These are phyloP conservation scores for Mucuna pruriens DNA, from an alignment of 306 rosid genomes.

Conservation along the genomic window DNA sequence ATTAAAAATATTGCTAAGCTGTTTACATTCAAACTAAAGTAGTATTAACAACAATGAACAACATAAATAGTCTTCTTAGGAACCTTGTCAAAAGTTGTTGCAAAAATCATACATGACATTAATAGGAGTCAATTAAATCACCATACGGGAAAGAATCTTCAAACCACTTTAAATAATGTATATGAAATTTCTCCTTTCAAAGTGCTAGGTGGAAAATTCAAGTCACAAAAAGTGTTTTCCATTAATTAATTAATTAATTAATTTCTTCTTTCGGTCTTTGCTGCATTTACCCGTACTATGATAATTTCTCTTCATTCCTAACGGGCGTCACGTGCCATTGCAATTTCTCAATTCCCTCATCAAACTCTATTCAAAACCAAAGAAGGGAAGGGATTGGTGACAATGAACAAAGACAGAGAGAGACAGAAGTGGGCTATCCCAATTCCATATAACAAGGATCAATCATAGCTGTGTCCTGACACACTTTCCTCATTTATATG, in stretches of 20 bases:
- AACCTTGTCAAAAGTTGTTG: neutral
- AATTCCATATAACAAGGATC: conserved; percentile 36
- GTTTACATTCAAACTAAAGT: neutral
- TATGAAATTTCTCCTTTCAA: conserved; percentile 18
- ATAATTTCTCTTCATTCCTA: conserved; percentile 43
- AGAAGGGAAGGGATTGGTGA: neutral
- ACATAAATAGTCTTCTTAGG: neutral
- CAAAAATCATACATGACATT: neutral
- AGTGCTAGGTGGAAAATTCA: conserved; percentile 41
- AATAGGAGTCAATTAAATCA: conserved; percentile 25
- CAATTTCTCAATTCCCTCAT: conserved; percentile 21
- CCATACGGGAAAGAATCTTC: conserved; percentile 38
- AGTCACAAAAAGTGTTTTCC: conserved; percentile 36
- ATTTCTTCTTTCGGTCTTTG: conserved; percentile 17
- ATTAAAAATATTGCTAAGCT: neutral
- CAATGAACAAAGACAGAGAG: neutral
- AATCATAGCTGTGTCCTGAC: conserved; percentile 46
- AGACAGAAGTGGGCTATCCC: conserved; percentile 21
- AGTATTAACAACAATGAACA: neutral
- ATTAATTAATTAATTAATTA: neutral
- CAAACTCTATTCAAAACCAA: neutral
- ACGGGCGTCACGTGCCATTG: conserved; percentile 64
- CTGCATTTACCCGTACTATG: conserved; percentile 30
- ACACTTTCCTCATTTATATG: conserved; percentile 40
- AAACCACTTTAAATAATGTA: conserved; percentile 30